Evolutionary conservation across 805 yeast species (phyloP), one percentile per base, ranked within the genome.

Genomic region (Saccharomycopsis sp.): DNA sequence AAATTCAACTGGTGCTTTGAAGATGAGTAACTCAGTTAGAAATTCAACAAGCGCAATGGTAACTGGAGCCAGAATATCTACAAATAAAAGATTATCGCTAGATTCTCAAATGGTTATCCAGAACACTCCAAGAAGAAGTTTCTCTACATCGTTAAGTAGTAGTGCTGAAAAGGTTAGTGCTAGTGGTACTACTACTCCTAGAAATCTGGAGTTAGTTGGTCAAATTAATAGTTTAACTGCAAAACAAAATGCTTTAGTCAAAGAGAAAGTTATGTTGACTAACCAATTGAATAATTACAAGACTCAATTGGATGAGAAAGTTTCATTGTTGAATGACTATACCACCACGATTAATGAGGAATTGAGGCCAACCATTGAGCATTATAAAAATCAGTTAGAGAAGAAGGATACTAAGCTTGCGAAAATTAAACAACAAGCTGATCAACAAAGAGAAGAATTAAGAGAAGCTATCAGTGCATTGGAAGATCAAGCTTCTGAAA

Each of bases 391-490:
- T 17, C 70, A 68, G 48, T 46, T 73, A 40, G 54, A 56, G 1
- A 64, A 66, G 32, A 68, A 65, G 42, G 85, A 80, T 36, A 61
- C 61, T 19, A 70, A 68, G 50, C 56, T 77, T 42, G 53, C 56
- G n/a, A 69, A 66, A 43, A 77, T 70, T 46, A 73, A 71, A 54
- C 55, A 54, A 16, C 71, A 65, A 22, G 70, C 72, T 36, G 82
- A 77, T 41, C 54, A 59, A 13, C 82, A 80, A 37, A 64, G 82
- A 23, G 72, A 70, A 38, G 84, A 80, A 55, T 65, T 82, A 62
- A 58, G 81, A 38, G 75, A 72, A 40, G 77, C 75, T 14, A 67
- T 80, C 40, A 80, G 74, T 47, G 61, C 75, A 36, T 66, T 80
- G 57, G 74, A 76, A 36, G 58, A 62, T 26, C 76, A 77, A 34